phyloP scores from a whole-genome alignment of 805 yeast genomes.

The Alloascoidea africana region DNA sequence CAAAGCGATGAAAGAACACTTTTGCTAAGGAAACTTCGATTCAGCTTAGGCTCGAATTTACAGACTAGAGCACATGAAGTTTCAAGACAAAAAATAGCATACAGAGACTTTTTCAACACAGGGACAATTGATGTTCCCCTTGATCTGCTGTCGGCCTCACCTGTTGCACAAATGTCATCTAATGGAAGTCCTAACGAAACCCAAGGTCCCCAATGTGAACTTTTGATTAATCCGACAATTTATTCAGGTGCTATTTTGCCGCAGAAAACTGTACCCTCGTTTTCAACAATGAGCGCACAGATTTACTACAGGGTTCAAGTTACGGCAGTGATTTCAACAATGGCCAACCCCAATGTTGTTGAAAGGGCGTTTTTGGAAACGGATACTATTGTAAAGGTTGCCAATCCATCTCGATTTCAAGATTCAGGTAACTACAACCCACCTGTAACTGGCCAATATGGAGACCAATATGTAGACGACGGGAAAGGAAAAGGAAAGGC shows the following conservation, averaged over 20 bases:
- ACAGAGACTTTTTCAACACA: not conserved
- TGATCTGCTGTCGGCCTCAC: not conserved
- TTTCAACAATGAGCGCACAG: not conserved
- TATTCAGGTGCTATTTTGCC: not conserved
- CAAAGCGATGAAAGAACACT: not conserved
- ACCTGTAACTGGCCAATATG: too few relatives aligned
- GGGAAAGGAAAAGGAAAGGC: not conserved
- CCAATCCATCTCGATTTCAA: too few relatives aligned
- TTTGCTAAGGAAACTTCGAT: not conserved
- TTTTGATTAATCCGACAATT: not conserved
- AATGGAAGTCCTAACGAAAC: not conserved
- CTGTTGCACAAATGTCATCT: not conserved
- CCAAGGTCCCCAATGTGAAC: not conserved
- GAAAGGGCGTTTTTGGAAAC: not conserved
- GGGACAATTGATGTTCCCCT: not conserved
- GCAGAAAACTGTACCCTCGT: not conserved
- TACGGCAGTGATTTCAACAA: not conserved
- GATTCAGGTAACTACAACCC: too few relatives aligned
- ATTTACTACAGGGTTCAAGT: not conserved
- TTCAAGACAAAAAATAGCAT: not conserved
- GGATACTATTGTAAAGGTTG: not conserved
- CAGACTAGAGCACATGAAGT: not conserved
- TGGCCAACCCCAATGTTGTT: not conserved
- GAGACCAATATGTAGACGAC: not conserved
- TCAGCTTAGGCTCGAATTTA: not conserved